Base-by-base conservation (phyloP, 441 rosid species). In the Syzygium malaccense region DNA sequence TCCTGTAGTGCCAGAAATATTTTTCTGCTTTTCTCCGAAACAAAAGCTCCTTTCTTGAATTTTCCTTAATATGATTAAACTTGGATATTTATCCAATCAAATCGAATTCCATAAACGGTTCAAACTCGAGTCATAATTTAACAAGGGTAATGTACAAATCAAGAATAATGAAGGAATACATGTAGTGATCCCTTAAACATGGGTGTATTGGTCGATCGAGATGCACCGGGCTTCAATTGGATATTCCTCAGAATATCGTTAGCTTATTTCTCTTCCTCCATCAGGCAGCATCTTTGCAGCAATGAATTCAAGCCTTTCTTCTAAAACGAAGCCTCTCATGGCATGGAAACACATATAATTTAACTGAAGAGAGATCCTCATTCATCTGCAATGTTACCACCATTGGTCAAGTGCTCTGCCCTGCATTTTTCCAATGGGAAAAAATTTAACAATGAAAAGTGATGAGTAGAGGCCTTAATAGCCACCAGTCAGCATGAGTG, bases 371-470 rank as follows among this genome's bases (percentile, higher is more conserved):
- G 48, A 41, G 23, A 41, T 75, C 51, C 93, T 94, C 93, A 91
- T 88, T 93, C 85, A 83, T 94, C 95, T 86, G 93, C 88, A 30
- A 88, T 41, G 87, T 93, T 95, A n/a, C 79, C 88, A 85, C 92
- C 87, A 80, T 93, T 96, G 68, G 92, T 92, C 90, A 94, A 91
- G 56, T 94, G 96, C 60, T 94, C 94, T 32, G 94, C 87, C 95
- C 97, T 96, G 98, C 90, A 92, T 41, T 17, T 17, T 45, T 71
- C 86, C 71, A 41, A 87, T 19, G 56, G 37, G 48, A 88, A 64
- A 54, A 49, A 23, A 57, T 88, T 14, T 89, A 87, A 60, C 84
- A 66, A 64, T 25, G 87, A 57, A 37, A 56, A 86, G n/a, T 54
- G 17, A 23, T 54, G 25, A 51, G 30, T 33, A 5, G 9, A 3